Evolutionary conservation across 768 basidiomycete genomes (phyloP), one percentile per base, ranked within the genome.

Genomic region (Infundibulicybe gibba): DNA sequence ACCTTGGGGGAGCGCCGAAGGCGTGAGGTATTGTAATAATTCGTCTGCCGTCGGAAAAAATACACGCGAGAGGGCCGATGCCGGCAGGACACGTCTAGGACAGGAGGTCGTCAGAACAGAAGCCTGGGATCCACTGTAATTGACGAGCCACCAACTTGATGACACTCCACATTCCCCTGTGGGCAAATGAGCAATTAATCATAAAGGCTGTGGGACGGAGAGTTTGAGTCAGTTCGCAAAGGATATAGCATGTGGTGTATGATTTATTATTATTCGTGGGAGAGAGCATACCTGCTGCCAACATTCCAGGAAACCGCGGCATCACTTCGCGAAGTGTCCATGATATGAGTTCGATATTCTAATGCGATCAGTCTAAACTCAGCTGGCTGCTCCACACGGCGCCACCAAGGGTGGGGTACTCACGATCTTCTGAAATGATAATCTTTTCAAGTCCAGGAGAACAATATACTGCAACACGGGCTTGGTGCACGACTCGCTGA

Each of bases 271-370:
- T 40, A 40, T 30, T 20, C 31, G 13, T 20, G 33, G 38, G 40
- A 43, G 19, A 35, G n/a, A n/a, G 32, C 12, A n/a, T 60, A 83
- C 87, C 83, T 61, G 83, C 85, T 32, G 80, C 85, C 25, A 90
- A 66, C 80, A 90, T 79, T 45, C 87, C 87, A 43, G 88, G 85
- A 66, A 80, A 89, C 43, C 77, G 75, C 32, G 86, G 85, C 37
- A 83, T 70, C 25, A 85, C 70, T 53, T 90, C 85, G 49, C 76
- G 76, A 48, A 83, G 57, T 40, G 76, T 74, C 83, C 83, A 90
- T 15, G 75, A 69, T 38, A 85, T 68, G 6, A 86, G 62, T 52
- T 87, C 82, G 33, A 82, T 56, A 55, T 75, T 77, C 81, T 88
- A 38, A 25, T 14, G 35, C 10, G 46, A 44, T 33, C 53, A 39